Conservation (phyloP, 768 basidiomycete genomes). For the Suillus luteus region DNA sequence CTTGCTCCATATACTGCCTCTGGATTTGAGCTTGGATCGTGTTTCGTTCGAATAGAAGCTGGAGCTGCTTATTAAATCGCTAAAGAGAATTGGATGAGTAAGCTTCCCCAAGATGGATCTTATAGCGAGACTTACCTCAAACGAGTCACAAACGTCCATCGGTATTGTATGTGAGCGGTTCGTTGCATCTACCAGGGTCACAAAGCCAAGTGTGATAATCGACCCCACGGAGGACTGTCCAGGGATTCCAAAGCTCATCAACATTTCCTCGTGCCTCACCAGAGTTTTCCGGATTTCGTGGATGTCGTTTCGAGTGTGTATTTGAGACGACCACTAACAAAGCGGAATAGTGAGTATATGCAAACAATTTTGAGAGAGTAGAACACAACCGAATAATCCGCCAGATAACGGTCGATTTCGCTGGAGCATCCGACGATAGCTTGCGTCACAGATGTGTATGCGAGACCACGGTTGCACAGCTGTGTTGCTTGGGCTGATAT, state of each 20-base stretch:
- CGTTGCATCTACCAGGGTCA: conserved; percentile 29
- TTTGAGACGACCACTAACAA: neutral
- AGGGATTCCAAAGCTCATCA: too few relatives aligned
- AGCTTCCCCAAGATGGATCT: neutral
- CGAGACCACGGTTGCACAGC: neutral
- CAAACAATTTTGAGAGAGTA: neutral
- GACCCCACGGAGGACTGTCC: conserved; percentile 16
- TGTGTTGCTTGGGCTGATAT: neutral
- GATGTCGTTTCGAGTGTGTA: neutral
- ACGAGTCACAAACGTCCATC: conserved; percentile 27
- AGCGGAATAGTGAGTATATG: neutral
- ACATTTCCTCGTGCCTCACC: too few relatives aligned
- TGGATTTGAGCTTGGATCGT: conserved; percentile 25
- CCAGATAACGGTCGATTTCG: neutral
- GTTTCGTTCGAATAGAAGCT: conserved; percentile 18
- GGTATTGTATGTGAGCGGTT: conserved; percentile 24
- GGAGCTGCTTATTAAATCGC: conserved; percentile 26
- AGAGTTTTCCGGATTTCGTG: neutral
- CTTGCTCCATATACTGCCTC: conserved; percentile 27
- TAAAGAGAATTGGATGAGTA: neutral
- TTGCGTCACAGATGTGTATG: neutral
- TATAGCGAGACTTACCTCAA: conserved; percentile 20
- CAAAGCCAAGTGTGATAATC: conserved; percentile 20
- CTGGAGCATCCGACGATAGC: neutral
- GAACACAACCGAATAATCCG: neutral